phyloP scores from a whole-genome alignment of 2,329 filamentous ascomycete species.

The Clonostachys sp. region DNA sequence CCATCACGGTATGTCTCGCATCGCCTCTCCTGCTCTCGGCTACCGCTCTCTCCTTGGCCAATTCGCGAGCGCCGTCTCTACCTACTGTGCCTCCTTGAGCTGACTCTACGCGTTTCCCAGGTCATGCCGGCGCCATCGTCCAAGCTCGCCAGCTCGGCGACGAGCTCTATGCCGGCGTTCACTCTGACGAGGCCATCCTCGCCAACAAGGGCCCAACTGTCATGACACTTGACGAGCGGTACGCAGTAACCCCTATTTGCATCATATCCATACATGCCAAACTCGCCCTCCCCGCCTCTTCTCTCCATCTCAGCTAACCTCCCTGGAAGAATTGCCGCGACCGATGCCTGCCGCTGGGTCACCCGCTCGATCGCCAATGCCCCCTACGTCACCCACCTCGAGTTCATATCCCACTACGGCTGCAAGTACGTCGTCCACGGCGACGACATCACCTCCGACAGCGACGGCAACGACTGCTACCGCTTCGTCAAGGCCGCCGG shows the following conservation, averaged over 20 bases:
- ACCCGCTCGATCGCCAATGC: conserved; percentile 79
- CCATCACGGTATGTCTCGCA: conserved; percentile 68
- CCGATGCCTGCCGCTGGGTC: conserved; percentile 93
- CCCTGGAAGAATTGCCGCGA: conserved; percentile 66
- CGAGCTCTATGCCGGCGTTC: conserved; percentile 87
- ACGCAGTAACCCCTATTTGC: conserved; percentile 9
- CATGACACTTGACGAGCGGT: conserved; percentile 89
- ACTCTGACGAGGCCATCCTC: conserved; percentile 92
- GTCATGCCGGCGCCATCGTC: conserved; percentile 94
- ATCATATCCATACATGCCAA: neutral
- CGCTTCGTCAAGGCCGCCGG: conserved; percentile 93
- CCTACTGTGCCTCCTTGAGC: neutral
- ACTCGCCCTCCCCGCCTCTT: conserved; percentile 4
- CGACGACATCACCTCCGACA: conserved; percentile 95
- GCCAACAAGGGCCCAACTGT: conserved; percentile 98
- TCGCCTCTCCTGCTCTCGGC: too few species aligned
- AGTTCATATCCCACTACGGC: conserved; percentile 93
- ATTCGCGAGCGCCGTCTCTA: neutral
- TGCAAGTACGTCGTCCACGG: conserved; percentile 95
- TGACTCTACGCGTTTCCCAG: conserved; percentile 33
- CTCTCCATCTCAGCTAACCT: neutral
- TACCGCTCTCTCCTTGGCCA: too few species aligned
- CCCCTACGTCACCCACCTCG: conserved; percentile 89
- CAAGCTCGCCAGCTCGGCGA: conserved; percentile 88
- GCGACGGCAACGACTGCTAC: conserved; percentile 92